Evolutionary conservation across 495 filamentous ascomycete species (phyloP), one percentile per base, ranked within the genome.

Genomic region (Hyaloscypha bicolor): DNA sequence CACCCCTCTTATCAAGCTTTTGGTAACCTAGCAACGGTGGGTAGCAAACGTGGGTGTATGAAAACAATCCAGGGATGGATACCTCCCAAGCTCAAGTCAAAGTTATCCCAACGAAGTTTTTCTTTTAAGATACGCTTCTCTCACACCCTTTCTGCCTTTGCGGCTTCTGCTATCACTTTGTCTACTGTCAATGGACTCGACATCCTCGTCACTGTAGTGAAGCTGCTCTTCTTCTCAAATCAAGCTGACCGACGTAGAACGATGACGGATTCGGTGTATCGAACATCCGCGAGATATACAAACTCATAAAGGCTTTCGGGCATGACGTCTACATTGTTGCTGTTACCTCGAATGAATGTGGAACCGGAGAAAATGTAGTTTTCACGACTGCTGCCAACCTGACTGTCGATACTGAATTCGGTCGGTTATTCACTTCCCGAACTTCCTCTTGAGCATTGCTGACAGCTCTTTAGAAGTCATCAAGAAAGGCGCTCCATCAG

Each of bases 201-300:
- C 25, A 25, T 25, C 25, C 25, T 25, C 2, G 25, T 25, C 25
- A 25, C 25, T 25, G 25, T 25, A 25, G 2, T 25, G 25, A 25
- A 25, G 1, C 25, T 25, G 25, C 25, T 25, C 25, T 25, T 2
- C 25, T 25, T 25, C 25, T 25, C 25, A 25, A 25, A 25, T 25
- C 25, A 25, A 25, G 25, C 22, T 66, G 31, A 66, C 32, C 31
- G 16, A 51, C 35, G 30, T 32, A 76, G 74, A 81, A 79, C 59
- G 76, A 81, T 58, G 80, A 82, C 71, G 79, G 79, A n/a, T 82
- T 79, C 53, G 79, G 74, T 9, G 70, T 73, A 9, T 76, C 77
- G 35, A 80, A 79, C 53, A 75, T 81, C 39, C 74, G 79, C 45
- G 80, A 82, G 67, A 61, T 80, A 3, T 81, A 81, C 70, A 73